phyloP scores from a whole-genome alignment of 139 green algal genomes.

The Picochlorum sp. region DNA sequence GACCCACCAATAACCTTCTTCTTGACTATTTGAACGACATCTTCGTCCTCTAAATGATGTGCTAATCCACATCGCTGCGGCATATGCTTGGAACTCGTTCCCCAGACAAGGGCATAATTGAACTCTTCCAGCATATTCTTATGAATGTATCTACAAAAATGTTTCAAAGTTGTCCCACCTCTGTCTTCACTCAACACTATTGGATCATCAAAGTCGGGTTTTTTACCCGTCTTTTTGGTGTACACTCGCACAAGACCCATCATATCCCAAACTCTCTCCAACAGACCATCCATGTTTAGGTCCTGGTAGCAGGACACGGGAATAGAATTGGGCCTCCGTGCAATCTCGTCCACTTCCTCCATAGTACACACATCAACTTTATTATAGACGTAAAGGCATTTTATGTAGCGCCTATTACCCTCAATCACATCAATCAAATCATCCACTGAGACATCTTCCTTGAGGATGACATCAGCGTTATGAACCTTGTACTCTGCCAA shows the following conservation, averaged over 20 bases:
- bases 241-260: slow-evolving; percentile 92
- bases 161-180: slow-evolving; percentile 76
- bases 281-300: slow-evolving; percentile 90
- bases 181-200: slow-evolving; percentile 81
- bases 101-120: slow-evolving; percentile 96
- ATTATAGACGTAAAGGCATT: slow-evolving; percentile 99
- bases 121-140: slow-evolving; percentile 65
- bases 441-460: slow-evolving; percentile 82
- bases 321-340: slow-evolving; percentile 63
- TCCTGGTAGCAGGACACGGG: slow-evolving; percentile 77
- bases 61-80: slow-evolving; percentile 73
- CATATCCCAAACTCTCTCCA: slow-evolving; percentile 90
- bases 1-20: slow-evolving; percentile 73
- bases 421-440: slow-evolving; percentile 98
- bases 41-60: slow-evolving; percentile 66
- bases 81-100: slow-evolving; percentile 85
- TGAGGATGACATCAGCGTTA: slow-evolving; percentile 84
- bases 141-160: slow-evolving; percentile 83
- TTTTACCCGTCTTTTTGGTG: slow-evolving; percentile 89
- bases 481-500: slow-evolving; percentile 92
- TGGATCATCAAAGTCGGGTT: slow-evolving; percentile 93
- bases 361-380: slow-evolving; percentile 80
- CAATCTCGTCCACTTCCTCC: slow-evolving; percentile 93
- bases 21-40: slow-evolving; percentile 95
- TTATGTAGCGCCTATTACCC: slow-evolving; percentile 83